Conservation (phyloP, 495 filamentous ascomycete species). For the Hypomontagnella monticulosa region DNA sequence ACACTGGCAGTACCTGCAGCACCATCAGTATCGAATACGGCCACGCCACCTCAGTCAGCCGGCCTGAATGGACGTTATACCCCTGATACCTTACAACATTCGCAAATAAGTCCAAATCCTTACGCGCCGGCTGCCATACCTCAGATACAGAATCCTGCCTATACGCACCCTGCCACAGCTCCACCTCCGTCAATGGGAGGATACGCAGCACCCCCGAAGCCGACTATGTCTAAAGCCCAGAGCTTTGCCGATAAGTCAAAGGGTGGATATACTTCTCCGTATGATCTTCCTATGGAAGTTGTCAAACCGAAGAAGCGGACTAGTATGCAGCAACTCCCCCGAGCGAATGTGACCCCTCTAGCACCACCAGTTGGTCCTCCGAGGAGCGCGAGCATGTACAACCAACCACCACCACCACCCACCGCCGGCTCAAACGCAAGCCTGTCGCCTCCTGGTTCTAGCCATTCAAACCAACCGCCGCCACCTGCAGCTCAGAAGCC, state of each 20-base stretch:
- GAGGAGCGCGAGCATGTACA: constrained; percentile 70
- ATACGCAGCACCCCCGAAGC: constrained; percentile 52
- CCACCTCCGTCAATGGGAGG: constrained; percentile 51
- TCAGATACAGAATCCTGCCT: constrained; percentile 45
- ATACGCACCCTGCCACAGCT: constrained; percentile 54
- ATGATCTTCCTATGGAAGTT: constrained; percentile 92
- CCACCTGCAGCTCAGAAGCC: constrained; percentile 40
- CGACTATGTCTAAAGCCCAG: constrained; percentile 64
- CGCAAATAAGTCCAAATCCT: constrained; percentile 47
- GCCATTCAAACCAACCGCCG: constrained; percentile 46
- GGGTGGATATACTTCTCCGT: constrained; percentile 91
- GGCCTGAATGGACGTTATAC: constrained; percentile 50
- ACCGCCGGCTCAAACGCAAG: constrained; percentile 45
- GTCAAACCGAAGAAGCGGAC: constrained; percentile 70
- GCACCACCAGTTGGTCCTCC: constrained; percentile 60
- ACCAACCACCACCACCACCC: constrained; percentile 52
- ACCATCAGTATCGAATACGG: constrained; percentile 34
- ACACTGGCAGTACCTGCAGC: constrained; percentile 9
- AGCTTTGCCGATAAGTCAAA: constrained; percentile 92
- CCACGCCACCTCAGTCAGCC: constrained; percentile 44
- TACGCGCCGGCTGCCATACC: constrained; percentile 44
- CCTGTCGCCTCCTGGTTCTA: constrained; percentile 49
- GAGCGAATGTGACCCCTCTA: constrained; percentile 44
- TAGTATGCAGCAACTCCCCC: constrained; percentile 54
- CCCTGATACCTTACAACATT: constrained; percentile 45